Conservation (phyloP, 192 early-diverging fungal genomes). For the Piromyces finnis region DNA sequence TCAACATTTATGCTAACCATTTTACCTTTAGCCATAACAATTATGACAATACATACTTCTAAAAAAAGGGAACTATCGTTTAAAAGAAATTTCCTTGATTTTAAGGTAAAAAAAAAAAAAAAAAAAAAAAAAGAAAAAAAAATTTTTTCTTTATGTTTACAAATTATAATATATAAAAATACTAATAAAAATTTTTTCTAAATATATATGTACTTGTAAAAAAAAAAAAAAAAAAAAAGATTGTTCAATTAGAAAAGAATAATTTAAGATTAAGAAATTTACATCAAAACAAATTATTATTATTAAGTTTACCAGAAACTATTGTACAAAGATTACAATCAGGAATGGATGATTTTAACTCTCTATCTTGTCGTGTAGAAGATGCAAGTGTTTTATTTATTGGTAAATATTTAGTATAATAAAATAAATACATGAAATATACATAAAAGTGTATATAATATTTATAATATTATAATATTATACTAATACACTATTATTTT, state of each 20-base stretch:
- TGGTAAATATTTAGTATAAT: too few relatives aligned
- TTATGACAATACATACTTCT: not conserved
- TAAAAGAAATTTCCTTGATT: not conserved
- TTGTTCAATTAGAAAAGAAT: not conserved
- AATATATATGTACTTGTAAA: too few relatives aligned
- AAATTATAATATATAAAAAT: too few relatives aligned
- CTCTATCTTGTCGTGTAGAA: not conserved
- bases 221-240: not conserved
- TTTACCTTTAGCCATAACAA: not conserved
- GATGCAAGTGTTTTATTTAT: not conserved
- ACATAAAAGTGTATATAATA: too few relatives aligned
- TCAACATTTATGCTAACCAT: not conserved
- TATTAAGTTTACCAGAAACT: not conserved
- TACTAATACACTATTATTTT: too few relatives aligned
- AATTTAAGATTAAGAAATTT: not conserved
- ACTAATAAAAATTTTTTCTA: too few relatives aligned
- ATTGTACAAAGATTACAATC: not conserved
- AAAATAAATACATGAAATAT: too few relatives aligned
- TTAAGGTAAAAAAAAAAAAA: not conserved
- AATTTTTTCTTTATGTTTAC: too few relatives aligned
- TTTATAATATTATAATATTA: too few relatives aligned
- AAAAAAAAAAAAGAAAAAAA: not conserved
- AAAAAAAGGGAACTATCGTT: not conserved
- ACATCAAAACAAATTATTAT: not conserved
- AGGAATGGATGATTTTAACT: not conserved